A percentile compares a stretch with the other conserved stretches of the same genome.
Conservation (phyloP, 163 green algal species). For the Coccomyxa subellipsoidea region DNA sequence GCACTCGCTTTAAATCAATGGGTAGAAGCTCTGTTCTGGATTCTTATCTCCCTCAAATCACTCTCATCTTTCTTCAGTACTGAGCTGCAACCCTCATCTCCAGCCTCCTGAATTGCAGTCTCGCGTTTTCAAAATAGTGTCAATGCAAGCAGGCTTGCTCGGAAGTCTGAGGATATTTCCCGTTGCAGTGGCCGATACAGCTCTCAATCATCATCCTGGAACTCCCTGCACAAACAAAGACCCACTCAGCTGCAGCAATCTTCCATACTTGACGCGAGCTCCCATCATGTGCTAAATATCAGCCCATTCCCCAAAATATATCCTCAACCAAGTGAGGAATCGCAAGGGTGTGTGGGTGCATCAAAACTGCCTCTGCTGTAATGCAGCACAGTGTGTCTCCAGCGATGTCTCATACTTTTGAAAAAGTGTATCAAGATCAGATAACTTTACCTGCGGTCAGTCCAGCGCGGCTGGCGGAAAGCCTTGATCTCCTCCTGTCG, state of each 20-base stretch:
- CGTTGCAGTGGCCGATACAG: too few relatives aligned
- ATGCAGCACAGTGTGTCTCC: not conserved
- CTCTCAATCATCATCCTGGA: slow-evolving; percentile 46
- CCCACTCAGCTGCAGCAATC: not conserved
- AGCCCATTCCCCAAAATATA: not conserved
- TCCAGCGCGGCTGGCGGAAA: slow-evolving; percentile 51
- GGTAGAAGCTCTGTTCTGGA: too few relatives aligned
- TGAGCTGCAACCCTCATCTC: too few relatives aligned
- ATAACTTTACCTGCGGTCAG: slow-evolving; percentile 20
- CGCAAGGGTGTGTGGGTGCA: not conserved
- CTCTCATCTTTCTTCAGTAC: too few relatives aligned
- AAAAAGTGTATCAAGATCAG: not conserved
- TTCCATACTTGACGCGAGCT: not conserved
- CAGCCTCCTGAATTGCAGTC: too few relatives aligned
- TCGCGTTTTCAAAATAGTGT: too few relatives aligned
- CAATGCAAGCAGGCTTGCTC: too few relatives aligned
- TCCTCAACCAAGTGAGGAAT: too few relatives aligned
- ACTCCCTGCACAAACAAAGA: slow-evolving; percentile 29
- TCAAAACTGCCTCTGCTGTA: not conserved
- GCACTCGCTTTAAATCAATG: too few relatives aligned
- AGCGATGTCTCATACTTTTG: not conserved
- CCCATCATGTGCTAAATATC: not conserved
- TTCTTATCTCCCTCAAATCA: too few relatives aligned
- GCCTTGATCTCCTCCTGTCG: slow-evolving; percentile 45
- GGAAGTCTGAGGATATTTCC: too few relatives aligned